Conservation (phyloP, 257 asterid genomes). For the Schizonepeta tenuifolia region DNA sequence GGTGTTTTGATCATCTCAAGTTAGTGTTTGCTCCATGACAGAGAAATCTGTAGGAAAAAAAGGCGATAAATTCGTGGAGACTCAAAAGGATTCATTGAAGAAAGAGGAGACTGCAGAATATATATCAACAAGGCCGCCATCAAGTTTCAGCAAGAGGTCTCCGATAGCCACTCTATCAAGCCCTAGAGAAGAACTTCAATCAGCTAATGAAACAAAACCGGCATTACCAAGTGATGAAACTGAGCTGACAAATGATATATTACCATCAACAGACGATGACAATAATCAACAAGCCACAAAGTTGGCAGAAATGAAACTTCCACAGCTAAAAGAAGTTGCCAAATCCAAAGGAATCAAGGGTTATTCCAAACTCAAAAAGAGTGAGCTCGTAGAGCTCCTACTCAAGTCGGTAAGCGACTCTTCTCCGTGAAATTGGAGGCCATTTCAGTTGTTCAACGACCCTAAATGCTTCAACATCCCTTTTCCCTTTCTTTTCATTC, state of each 20-base stretch:
- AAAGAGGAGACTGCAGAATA: slow-evolving; percentile 40
- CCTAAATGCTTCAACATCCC: slow-evolving; percentile 5
- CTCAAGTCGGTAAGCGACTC: slow-evolving; percentile 26
- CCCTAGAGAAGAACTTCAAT: slow-evolving; percentile 30
- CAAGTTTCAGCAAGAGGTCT: slow-evolving; percentile 61
- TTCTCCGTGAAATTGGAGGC: slow-evolving; percentile 16
- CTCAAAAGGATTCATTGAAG: slow-evolving; percentile 33
- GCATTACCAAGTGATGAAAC: slow-evolving; percentile 29
- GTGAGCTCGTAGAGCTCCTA: slow-evolving; percentile 63
- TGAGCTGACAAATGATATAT: slow-evolving; percentile 5
- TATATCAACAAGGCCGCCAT: slow-evolving; percentile 48
- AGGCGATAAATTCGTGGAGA: slow-evolving; percentile 30
- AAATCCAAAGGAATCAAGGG: slow-evolving; percentile 75
- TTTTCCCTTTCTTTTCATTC: neutral
- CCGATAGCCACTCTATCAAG: slow-evolving; percentile 47
- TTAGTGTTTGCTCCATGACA: slow-evolving; percentile 23
- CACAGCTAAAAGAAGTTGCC: slow-evolving; percentile 62
- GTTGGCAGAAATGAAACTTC: slow-evolving; percentile 63
- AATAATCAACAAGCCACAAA: slow-evolving; percentile 29
- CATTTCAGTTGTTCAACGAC: slow-evolving; percentile 11
- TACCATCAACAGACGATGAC: slow-evolving; percentile 19
- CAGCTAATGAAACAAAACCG: slow-evolving; percentile 8
- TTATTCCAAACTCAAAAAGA: slow-evolving; percentile 71
- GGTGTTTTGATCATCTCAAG: slow-evolving; percentile 10
- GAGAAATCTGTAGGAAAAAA: slow-evolving; percentile 43